Conservation (phyloP, 352 stramenopile genomes). For the Nothophytophthora sp. region DNA sequence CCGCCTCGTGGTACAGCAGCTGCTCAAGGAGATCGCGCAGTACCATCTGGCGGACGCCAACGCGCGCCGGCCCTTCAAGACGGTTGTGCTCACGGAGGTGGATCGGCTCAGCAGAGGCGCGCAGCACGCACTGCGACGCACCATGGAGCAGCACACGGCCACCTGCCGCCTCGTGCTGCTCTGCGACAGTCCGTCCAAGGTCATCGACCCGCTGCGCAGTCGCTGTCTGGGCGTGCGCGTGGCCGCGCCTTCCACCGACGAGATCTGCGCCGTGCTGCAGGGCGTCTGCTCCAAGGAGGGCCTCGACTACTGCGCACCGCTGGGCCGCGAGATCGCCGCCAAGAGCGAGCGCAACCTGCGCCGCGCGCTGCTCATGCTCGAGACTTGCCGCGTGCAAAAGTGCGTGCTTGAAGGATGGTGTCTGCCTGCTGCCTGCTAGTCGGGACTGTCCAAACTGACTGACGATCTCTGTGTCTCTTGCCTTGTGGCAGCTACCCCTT, state of each 20-base stretch:
- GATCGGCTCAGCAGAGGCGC: slow-evolving; percentile 97
- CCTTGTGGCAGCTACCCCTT: slow-evolving; percentile 78
- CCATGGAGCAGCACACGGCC: slow-evolving; percentile 96
- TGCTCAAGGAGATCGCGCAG: slow-evolving; percentile 99
- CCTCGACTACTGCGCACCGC: slow-evolving; percentile 83
- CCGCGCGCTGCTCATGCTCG: slow-evolving; percentile 97
- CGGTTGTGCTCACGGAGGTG: slow-evolving; percentile 98
- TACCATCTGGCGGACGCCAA: slow-evolving; percentile 84
- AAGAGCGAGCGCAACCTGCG: slow-evolving; percentile 95
- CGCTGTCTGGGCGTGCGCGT: slow-evolving; percentile 96
- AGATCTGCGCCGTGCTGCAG: slow-evolving; percentile 92
- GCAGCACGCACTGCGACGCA: slow-evolving; percentile 97
- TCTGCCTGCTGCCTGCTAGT: neutral
- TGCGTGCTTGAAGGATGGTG: slow-evolving; percentile 12
- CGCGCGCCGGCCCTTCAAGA: slow-evolving; percentile 79
- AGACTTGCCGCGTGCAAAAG: slow-evolving; percentile 91
- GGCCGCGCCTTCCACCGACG: slow-evolving; percentile 88
- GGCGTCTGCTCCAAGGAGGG: slow-evolving; percentile 92
- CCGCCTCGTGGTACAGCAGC: slow-evolving; percentile 97
- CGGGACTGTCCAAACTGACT: neutral
- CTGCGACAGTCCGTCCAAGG: slow-evolving; percentile 96
- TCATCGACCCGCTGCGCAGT: slow-evolving; percentile 98
- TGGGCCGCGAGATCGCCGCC: slow-evolving; percentile 92
- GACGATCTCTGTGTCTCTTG: neutral
- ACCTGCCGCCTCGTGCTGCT: slow-evolving; percentile 97